Percentiles rank a stretch among this genome's conserved stretches.
Conservation (phyloP, 1,284 basidiomycete species). For the Leccinum solheimii region DNA sequence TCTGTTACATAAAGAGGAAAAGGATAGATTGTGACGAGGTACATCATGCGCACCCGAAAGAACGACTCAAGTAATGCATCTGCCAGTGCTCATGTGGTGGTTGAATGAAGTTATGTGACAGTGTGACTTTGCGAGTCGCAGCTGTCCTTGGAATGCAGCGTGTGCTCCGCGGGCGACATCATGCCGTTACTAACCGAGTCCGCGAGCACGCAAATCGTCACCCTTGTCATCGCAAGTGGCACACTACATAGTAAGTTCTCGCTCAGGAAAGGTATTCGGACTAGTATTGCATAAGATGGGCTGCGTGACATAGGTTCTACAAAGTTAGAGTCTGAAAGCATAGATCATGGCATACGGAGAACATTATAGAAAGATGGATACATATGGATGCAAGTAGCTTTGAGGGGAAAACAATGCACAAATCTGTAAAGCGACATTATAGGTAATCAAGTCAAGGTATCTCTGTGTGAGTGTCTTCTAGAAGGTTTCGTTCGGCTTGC, state of each 20-base stretch:
- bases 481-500: neutral
- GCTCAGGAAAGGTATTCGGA: neutral
- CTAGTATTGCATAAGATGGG: constrained; percentile 11
- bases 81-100: no score
- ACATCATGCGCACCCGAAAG: neutral
- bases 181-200: neutral
- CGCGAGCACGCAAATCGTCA: neutral
- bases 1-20: no score
- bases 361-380: no score
- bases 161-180: no score
- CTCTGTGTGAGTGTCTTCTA: neutral
- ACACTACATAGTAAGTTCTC: neutral
- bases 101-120: neutral
- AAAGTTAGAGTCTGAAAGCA: neutral
- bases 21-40: neutral
- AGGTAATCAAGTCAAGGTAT: neutral
- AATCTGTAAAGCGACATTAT: neutral
- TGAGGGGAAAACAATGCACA: neutral
- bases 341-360: no score
- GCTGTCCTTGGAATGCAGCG: no score
- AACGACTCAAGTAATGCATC: neutral
- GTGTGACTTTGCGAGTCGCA: no score
- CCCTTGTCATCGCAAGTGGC: neutral
- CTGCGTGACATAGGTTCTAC: neutral
- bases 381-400: neutral